Conservation (phyloP, 1,284 basidiomycete genomes). For the Ceratobasidium sp. region DNA sequence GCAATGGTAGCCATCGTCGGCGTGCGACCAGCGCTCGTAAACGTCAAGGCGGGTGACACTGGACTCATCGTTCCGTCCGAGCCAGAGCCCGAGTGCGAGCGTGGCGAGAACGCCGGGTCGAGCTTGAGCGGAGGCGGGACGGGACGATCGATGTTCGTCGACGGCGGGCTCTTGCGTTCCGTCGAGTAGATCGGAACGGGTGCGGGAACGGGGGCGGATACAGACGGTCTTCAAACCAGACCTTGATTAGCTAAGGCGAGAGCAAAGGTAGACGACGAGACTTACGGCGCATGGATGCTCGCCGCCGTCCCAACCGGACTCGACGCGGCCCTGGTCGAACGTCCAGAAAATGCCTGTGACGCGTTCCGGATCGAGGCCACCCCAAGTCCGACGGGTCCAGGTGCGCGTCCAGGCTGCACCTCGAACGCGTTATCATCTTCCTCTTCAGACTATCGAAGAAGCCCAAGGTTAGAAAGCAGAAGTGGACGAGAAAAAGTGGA, state of each 20-base stretch:
- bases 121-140: slow-evolving; percentile 10
- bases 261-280: neutral
- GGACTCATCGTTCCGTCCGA: slow-evolving; percentile 40
- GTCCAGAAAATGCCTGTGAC: slow-evolving; percentile 24
- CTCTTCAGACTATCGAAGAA: neutral
- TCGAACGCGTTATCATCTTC: slow-evolving; percentile 24
- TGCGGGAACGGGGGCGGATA: neutral
- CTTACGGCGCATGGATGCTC: slow-evolving; percentile 31
- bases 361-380: slow-evolving; percentile 33
- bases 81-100: slow-evolving; percentile 4
- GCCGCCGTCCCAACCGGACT: slow-evolving; percentile 22
- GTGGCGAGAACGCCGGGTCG: slow-evolving; percentile 34
- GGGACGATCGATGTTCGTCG: neutral
- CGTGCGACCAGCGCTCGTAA: slow-evolving; percentile 36
- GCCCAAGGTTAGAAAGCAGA: neutral
- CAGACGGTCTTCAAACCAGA: neutral
- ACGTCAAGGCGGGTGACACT: slow-evolving; percentile 35
- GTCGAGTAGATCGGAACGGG: slow-evolving; percentile 32
- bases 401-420: slow-evolving; percentile 31
- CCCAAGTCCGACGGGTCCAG: slow-evolving; percentile 27
- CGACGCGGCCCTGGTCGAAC: neutral
- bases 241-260: neutral
- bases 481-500: neutral
- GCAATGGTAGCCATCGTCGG: slow-evolving; percentile 38
- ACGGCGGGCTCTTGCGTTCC: slow-evolving; percentile 22